Percentiles rank a stretch among this genome's conserved stretches.
Evolutionary conservation across 148 eudicot species (phyloP).

Genomic region (Silene uniflora): DNA sequence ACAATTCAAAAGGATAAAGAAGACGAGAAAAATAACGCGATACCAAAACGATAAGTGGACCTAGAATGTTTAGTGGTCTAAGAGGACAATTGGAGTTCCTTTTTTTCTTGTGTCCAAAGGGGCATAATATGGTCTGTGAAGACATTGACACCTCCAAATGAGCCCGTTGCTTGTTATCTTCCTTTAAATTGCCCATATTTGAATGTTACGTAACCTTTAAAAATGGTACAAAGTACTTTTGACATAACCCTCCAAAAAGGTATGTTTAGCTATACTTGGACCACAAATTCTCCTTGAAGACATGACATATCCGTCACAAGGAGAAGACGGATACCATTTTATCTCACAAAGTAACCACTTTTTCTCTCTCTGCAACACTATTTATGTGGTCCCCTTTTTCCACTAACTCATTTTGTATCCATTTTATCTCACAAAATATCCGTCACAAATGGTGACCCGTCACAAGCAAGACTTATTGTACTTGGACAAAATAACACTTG

Average conservation of each 20-base stretch:
- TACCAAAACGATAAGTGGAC: slow-evolving; percentile 16
- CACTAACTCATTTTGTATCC: too few species aligned
- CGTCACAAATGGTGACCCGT: too few species aligned
- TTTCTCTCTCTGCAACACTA: too few species aligned
- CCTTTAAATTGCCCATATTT: slow-evolving; percentile 23
- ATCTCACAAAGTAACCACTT: too few species aligned
- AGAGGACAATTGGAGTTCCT: slow-evolving; percentile 1
- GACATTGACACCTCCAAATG: slow-evolving; percentile 31
- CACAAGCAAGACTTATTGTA: too few species aligned
- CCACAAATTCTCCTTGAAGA: too few species aligned
- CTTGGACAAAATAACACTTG: slow-evolving; percentile 23
- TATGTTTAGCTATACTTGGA: slow-evolving; percentile 27
- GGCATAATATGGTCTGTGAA: slow-evolving; percentile 20
- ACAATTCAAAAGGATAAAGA: too few species aligned
- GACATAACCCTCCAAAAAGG: slow-evolving; percentile 21
- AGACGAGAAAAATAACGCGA: too few species aligned
- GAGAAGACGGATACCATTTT: too few species aligned
- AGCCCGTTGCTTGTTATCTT: slow-evolving; percentile 15
- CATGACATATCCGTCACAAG: too few species aligned
- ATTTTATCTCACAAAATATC: too few species aligned
- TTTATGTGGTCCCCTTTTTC: too few species aligned
- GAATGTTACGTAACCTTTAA: slow-evolving; percentile 17
- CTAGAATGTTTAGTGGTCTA: slow-evolving; percentile 14
- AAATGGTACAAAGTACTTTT: slow-evolving; percentile 18
- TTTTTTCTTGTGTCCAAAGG: not conserved